A percentile compares a stretch with the other conserved stretches of the same genome.
Conservation (phyloP, 169 alveolate species). For the Babesia sp. region DNA sequence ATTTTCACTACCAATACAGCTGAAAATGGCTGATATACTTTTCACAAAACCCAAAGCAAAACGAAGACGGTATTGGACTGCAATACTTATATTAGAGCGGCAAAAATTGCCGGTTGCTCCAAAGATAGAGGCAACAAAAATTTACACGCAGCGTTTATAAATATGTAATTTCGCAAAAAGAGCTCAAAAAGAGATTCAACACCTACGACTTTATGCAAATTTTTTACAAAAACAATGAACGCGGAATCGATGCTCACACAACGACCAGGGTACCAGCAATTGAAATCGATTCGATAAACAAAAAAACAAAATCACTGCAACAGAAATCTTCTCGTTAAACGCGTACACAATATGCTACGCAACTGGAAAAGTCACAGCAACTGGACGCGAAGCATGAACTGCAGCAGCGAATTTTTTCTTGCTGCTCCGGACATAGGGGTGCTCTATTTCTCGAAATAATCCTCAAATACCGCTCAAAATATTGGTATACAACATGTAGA, state of each 20-base stretch:
- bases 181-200: no score
- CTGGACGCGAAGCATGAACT: background rate
- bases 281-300: background rate
- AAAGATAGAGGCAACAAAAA: background rate
- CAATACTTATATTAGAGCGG: background rate
- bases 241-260: no score
- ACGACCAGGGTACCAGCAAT: no score
- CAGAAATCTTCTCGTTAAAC: background rate
- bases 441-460: background rate
- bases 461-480: no score
- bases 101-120: background rate
- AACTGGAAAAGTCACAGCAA: conserved; percentile 21
- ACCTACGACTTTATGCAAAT: no score
- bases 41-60: no score
- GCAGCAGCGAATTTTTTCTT: conserved; percentile 10
- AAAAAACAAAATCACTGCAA: conserved; percentile 1
- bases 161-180: no score
- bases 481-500: no score
- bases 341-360: conserved; percentile 4
- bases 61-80: background rate
- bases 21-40: no score
- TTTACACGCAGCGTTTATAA: background rate
- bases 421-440: conserved; percentile 14
- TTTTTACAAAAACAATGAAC: no score
- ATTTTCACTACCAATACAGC: background rate